Percentiles rank a stretch among this genome's conserved stretches.
Conservation (phyloP, 805 yeast species). For the Kazachstania bromeliacearum region DNA sequence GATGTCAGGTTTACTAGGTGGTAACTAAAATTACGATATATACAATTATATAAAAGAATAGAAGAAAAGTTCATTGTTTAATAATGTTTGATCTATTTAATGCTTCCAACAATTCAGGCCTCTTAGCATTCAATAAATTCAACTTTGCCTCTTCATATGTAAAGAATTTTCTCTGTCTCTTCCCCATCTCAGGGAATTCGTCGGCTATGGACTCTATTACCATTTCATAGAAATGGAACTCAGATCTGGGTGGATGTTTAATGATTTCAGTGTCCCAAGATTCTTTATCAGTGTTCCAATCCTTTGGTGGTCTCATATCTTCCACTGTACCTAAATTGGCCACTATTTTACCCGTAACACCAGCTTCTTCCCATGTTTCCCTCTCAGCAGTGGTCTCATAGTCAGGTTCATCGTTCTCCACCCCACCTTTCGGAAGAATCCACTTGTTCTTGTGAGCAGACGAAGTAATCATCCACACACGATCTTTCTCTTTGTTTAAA, state of each 20-base stretch:
- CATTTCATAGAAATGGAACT: slow-evolving; percentile 83
- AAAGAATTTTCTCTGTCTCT: slow-evolving; percentile 69
- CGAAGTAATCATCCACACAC: slow-evolving; percentile 74
- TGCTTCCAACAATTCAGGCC: slow-evolving; percentile 63
- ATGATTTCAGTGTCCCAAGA: slow-evolving; percentile 18
- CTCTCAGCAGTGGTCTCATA: slow-evolving; percentile 51
- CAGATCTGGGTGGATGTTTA: slow-evolving; percentile 59
- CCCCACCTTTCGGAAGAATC: slow-evolving; percentile 95
- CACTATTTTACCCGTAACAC: slow-evolving; percentile 60
- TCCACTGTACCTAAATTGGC: slow-evolving; percentile 53
- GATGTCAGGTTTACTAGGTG: slow-evolving; percentile 65
- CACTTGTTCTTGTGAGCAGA: slow-evolving; percentile 58
- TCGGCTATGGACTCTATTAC: slow-evolving; percentile 42
- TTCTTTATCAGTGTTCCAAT: slow-evolving; percentile 30
- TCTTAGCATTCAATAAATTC: slow-evolving; percentile 44
- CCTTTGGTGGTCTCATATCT: slow-evolving; percentile 47
- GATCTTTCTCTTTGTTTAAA: slow-evolving; percentile 43
- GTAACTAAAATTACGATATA: too few species aligned
- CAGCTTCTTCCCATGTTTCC: slow-evolving; percentile 98
- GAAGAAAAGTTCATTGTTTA: slow-evolving; percentile 4
- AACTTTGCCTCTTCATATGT: slow-evolving; percentile 55
- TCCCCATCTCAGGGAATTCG: slow-evolving; percentile 66
- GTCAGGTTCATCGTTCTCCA: slow-evolving; percentile 67
- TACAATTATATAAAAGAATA: not conserved
- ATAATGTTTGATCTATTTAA: slow-evolving; percentile 45